phyloP scores from a whole-genome alignment of 495 filamentous ascomycete species.

The Trichoderma asperelloides region DNA sequence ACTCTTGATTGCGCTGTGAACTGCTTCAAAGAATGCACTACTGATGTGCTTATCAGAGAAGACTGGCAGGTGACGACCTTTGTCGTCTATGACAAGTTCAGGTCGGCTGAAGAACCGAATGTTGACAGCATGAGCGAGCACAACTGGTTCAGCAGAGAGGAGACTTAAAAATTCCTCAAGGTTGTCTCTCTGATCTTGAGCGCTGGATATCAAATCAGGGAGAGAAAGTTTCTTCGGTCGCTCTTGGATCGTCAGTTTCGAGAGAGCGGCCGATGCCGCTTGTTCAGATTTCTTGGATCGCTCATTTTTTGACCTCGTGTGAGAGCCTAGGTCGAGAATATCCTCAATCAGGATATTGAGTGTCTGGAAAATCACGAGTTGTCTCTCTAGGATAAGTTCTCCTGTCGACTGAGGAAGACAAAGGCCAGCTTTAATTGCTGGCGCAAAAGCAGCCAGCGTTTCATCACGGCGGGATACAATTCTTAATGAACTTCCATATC shows the following conservation, averaged over 20 bases:
- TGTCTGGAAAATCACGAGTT: constrained; percentile 15
- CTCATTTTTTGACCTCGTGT: constrained; percentile 12
- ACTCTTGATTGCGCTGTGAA: constrained; percentile 23
- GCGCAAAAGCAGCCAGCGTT: constrained; percentile 11
- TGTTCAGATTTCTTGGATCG: constrained; percentile 16
- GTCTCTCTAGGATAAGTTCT: constrained; percentile 26
- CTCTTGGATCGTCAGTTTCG: constrained; percentile 13
- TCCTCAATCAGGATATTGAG: constrained; percentile 26
- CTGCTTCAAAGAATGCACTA: constrained; percentile 23
- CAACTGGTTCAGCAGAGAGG: constrained; percentile 22
- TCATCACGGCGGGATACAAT: not conserved
- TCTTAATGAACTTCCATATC: constrained; percentile 16
- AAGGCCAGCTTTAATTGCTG: constrained; percentile 14
- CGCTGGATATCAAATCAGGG: constrained; percentile 14
- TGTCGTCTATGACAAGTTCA: constrained; percentile 27
- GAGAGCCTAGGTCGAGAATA: constrained; percentile 25
- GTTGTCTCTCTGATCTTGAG: constrained; percentile 15
- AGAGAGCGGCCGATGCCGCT: constrained; percentile 14
- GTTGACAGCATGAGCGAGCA: constrained; percentile 24
- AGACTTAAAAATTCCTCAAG: constrained; percentile 20
- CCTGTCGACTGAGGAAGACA: constrained; percentile 21
- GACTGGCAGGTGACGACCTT: constrained; percentile 19
- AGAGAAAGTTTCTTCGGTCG: constrained; percentile 15
- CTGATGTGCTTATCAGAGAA: constrained; percentile 26
- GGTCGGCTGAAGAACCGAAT: constrained; percentile 25